Evolutionary conservation across 2,329 filamentous ascomycete genomes (phyloP).

Genomic region (Fusarium sp.): DNA sequence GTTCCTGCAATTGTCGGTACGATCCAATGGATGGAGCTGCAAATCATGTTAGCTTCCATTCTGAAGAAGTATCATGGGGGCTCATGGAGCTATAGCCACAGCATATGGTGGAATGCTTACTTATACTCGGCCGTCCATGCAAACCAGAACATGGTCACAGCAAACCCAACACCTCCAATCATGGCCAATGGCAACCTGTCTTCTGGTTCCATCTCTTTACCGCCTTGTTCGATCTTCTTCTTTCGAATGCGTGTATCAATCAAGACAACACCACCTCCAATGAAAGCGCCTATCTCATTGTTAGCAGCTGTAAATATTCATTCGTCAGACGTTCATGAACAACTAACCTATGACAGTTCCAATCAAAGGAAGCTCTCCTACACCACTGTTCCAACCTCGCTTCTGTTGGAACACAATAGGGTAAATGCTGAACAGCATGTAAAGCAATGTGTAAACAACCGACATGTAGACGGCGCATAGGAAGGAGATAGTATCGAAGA

Average conservation of each 20-base stretch:
- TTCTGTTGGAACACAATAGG: slow-evolving; percentile 72
- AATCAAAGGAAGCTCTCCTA: slow-evolving; percentile 36
- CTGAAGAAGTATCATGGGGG: background rate
- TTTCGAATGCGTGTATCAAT: slow-evolving; percentile 28
- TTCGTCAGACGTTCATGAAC: background rate
- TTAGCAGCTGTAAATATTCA: background rate
- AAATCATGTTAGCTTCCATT: background rate
- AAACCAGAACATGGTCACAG: slow-evolving; percentile 41
- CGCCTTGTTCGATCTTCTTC: slow-evolving; percentile 17
- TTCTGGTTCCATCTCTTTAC: slow-evolving; percentile 30
- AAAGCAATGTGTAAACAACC: slow-evolving; percentile 75
- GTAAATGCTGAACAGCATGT: slow-evolving; percentile 77
- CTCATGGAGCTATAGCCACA: background rate
- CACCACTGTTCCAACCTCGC: slow-evolving; percentile 34
- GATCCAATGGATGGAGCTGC: slow-evolving; percentile 33
- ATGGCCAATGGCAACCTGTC: slow-evolving; percentile 36
- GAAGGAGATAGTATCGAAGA: slow-evolving; percentile 86
- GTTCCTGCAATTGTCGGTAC: slow-evolving; percentile 32
- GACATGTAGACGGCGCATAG: slow-evolving; percentile 85
- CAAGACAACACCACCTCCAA: slow-evolving; percentile 30
- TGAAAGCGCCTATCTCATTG: slow-evolving; percentile 15
- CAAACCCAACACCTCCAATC: slow-evolving; percentile 33
- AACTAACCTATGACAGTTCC: slow-evolving; percentile 31
- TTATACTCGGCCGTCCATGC: slow-evolving; percentile 36
- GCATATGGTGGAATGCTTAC: background rate